These are phyloP conservation scores for Hydnomerulius pinastri DNA, from an alignment of 768 basidiomycete genomes.

Conservation along the genomic window DNA sequence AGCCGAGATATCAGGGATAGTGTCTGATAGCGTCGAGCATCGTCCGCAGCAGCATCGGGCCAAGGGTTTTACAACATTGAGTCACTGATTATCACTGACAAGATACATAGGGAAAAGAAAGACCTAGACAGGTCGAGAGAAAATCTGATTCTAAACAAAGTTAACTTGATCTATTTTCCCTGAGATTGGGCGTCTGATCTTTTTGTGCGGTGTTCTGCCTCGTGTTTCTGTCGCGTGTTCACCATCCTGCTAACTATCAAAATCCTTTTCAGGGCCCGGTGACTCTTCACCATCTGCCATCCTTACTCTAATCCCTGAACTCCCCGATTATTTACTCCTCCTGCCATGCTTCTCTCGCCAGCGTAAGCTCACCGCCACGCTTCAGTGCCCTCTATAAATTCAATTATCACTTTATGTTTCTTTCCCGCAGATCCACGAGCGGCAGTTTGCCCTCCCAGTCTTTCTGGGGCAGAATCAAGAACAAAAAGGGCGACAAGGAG, in stretches of 20 bases:
- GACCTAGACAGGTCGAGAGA: not conserved
- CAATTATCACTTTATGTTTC: constrained; percentile 33
- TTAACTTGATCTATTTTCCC: not conserved
- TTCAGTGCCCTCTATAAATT: constrained; percentile 19
- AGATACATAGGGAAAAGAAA: not conserved
- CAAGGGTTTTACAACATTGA: constrained; percentile 5
- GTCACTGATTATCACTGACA: constrained; percentile 8
- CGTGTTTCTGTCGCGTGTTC: constrained; percentile 57
- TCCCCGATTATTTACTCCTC: constrained; percentile 19
- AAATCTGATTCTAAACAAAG: not conserved
- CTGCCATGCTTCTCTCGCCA: constrained; percentile 76
- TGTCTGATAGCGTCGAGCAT: too few species aligned
- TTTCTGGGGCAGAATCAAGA: constrained; percentile 69
- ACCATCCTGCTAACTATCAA: constrained; percentile 19
- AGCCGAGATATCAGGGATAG: too few species aligned
- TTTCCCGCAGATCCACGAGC: constrained; percentile 60
- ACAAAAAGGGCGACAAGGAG: constrained; percentile 62
- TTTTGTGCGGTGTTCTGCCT: constrained; percentile 42
- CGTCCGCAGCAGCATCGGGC: constrained; percentile 1
- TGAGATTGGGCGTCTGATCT: constrained; percentile 9
- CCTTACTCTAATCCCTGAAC: constrained; percentile 19
- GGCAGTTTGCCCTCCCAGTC: constrained; percentile 54
- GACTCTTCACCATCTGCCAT: constrained; percentile 29
- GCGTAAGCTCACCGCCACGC: constrained; percentile 52
- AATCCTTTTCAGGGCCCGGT: constrained; percentile 30